A percentile compares a stretch with the other conserved stretches of the same genome.
Conservation (phyloP, 441 rosid genomes). For the Hura crepitans region DNA sequence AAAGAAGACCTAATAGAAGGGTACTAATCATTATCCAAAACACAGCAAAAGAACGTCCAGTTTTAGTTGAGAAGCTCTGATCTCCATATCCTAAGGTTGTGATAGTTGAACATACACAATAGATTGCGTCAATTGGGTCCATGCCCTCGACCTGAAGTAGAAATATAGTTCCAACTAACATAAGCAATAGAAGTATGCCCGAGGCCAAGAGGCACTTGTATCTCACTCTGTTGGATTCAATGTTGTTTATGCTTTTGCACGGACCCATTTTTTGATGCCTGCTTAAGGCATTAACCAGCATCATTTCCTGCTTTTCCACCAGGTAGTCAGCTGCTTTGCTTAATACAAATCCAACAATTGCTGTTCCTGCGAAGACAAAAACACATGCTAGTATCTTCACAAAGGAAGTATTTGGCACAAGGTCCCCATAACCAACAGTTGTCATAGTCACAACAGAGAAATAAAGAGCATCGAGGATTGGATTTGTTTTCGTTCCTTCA, state of each 20-base stretch:
- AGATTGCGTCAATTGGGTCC: constrained; percentile 40
- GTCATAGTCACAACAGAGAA: constrained; percentile 57
- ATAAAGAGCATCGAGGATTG: constrained; percentile 46
- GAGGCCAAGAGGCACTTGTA: constrained; percentile 35
- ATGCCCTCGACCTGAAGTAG: constrained; percentile 33
- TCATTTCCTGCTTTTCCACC: constrained; percentile 45
- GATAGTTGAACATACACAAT: constrained; percentile 53
- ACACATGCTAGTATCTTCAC: constrained; percentile 41
- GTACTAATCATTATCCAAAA: constrained; percentile 55
- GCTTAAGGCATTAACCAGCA: constrained; percentile 40
- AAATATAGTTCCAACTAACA: constrained; percentile 34
- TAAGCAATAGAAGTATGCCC: constrained; percentile 29
- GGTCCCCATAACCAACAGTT: constrained; percentile 66
- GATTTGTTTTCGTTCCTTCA: constrained; percentile 45
- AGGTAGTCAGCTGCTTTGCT: constrained; percentile 57
- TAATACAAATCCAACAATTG: constrained; percentile 43
- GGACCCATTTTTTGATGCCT: constrained; percentile 23
- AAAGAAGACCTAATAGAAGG: constrained; percentile 45
- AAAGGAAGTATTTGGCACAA: constrained; percentile 38
- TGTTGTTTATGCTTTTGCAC: constrained; percentile 33
- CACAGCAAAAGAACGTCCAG: constrained; percentile 44
- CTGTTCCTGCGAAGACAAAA: constrained; percentile 50
- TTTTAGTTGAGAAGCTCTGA: constrained; percentile 42
- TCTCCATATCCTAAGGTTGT: constrained; percentile 63
- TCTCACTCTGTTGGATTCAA: constrained; percentile 30